Evolutionary conservation across 352 stramenopile species (phyloP).

Genomic region (Peronospora tabacina): DNA sequence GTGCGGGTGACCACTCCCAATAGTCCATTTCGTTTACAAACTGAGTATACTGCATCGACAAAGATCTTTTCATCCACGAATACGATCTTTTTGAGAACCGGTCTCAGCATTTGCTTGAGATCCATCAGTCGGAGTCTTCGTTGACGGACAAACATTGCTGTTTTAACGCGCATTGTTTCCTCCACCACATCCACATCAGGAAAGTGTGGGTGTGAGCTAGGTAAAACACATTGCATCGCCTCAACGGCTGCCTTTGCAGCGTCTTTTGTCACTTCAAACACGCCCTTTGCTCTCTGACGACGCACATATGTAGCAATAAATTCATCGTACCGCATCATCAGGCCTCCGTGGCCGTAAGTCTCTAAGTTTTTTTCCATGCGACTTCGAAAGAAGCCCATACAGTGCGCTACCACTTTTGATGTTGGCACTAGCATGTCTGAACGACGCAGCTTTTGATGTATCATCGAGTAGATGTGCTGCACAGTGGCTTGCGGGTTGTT

Average conservation of each 20-base stretch:
- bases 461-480: constrained; percentile 36
- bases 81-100: constrained; percentile 28
- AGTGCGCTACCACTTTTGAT: constrained; percentile 30
- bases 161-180: constrained; percentile 34
- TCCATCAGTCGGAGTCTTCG: constrained; percentile 38
- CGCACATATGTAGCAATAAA: constrained; percentile 45
- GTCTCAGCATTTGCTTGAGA: constrained; percentile 39
- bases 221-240: constrained; percentile 47
- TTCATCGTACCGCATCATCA: constrained; percentile 51
- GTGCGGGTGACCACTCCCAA: constrained; percentile 27
- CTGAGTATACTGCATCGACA: constrained; percentile 30
- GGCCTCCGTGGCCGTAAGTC: constrained; percentile 30
- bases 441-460: constrained; percentile 30
- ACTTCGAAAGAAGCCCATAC: constrained; percentile 30
- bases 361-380: constrained; percentile 34
- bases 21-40: constrained; percentile 35
- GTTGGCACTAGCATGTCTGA: constrained; percentile 41
- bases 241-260: constrained; percentile 19
- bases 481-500: constrained; percentile 27
- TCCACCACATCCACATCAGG: constrained; percentile 32
- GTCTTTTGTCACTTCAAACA: constrained; percentile 16
- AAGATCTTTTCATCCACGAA: constrained; percentile 44
- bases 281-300: constrained; percentile 17
- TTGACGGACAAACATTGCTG: constrained; percentile 24
- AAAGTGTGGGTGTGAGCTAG: constrained; percentile 41